Evolutionary conservation across 257 asterid species (phyloP), one percentile per base, ranked within the genome.

Genomic region (Thymus mandschuricus): DNA sequence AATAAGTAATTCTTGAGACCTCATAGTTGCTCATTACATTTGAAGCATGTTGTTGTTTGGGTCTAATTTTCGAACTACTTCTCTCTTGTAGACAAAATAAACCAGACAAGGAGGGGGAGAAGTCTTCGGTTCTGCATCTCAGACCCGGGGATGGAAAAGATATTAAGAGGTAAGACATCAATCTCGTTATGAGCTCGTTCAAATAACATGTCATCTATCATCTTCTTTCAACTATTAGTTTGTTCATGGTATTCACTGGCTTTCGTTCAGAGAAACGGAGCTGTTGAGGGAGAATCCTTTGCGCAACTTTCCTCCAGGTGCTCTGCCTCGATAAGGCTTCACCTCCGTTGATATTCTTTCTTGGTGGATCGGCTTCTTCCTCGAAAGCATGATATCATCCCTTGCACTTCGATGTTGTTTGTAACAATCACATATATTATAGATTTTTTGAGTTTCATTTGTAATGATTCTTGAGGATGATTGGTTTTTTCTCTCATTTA

Each of bases 201-300:
- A 55, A 10, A 60, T 5, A 51, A n/a, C n/a, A 27, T 28, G 31
- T 38, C 44, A 38, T 38, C 34, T 6, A 46, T 10, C 30, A 50
- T 64, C 28, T 35, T 38, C 21, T 57, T 45, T 45, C 13, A 51
- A 30, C 6, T 66, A n/a, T 57, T 35, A 6, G 31, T 8, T 64
- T 67, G 27, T 27, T 55, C 8, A 29, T 61, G 57, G 59, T 40
- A 54, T 63, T 41, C 66, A 15, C n/a, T 56, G 45, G 68, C 67
- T 51, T 28, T 1, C 21, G 8, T 70, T 34, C 88, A 94, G 98
- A 80, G 98, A 94, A 79, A 87, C 93, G 0, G 97, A 94, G 81
- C 73, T 94, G 38, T 72, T 94, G 83, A 85, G 90, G 86, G 96
- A 87, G 83, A 87, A 91, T 69, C 98, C 98, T 10, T 50, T 93